Evolutionary conservation across 208 protist genomes (phyloP).

Genomic region (Acanthamoeba triangularis): DNA sequence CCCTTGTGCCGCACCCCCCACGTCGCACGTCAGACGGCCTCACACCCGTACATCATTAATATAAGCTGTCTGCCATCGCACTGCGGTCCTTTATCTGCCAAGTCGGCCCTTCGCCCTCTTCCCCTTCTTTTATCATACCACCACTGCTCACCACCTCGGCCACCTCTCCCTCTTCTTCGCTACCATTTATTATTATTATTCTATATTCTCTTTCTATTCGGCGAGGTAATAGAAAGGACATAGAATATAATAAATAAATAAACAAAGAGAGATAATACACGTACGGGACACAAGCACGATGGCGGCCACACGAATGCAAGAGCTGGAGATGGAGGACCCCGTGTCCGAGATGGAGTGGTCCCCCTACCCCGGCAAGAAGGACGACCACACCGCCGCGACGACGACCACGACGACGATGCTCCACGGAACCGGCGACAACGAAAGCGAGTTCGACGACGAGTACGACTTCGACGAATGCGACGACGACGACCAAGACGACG

Average conservation of each 20-base stretch:
- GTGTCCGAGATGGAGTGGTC: conserved; percentile 13
- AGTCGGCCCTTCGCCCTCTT: not conserved
- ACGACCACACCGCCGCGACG: not conserved
- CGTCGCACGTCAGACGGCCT: conserved; percentile 9
- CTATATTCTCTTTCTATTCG: not conserved
- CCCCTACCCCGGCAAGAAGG: not conserved
- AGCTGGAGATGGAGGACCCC: conserved; percentile 49
- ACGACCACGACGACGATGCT: not conserved
- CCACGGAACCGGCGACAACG: conserved; percentile 27
- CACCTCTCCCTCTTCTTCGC: too few species aligned
- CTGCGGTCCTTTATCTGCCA: not conserved
- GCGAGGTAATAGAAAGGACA: not conserved
- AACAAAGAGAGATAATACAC: not conserved
- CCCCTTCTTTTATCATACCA: too few species aligned
- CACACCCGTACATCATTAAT: not conserved
- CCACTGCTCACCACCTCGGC: too few species aligned
- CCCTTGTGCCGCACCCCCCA: not conserved
- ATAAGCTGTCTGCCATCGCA: not conserved
- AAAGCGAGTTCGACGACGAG: conserved; percentile 28
- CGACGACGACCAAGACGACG: not conserved
- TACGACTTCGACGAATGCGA: not conserved
- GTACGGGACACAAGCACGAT: too few species aligned
- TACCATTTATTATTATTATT: not conserved
- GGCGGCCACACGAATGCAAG: not conserved
- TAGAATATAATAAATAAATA: not conserved